Evolutionary conservation across 768 basidiomycete genomes (phyloP), one percentile per base, ranked within the genome.

Genomic region (Collybiopsis luxurians): DNA sequence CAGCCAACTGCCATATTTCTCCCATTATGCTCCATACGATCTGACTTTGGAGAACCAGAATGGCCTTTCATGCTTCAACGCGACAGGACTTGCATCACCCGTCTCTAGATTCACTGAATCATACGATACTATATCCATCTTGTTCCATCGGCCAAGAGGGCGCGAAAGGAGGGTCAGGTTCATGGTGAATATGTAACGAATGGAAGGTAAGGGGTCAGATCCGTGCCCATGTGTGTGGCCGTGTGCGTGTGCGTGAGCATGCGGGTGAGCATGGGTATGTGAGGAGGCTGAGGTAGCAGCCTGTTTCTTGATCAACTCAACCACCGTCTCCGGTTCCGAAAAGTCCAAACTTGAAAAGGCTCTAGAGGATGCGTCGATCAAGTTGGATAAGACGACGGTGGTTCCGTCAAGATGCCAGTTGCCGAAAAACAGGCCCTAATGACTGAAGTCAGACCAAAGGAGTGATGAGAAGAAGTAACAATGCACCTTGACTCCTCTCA

Each of bases 31-130:
- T 34, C 31, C 31, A 34, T 86, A 92, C 40, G 88, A 92, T 66
- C 80, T 79, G 62, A 94, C 91, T 71, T 90, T 94, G 40, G 92
- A 95, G 72, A 97, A 97, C 86, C 90, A 95, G 69, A 92, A 96
- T n/a, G 92, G 84, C 54, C 90, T 79, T 67, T 94, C 92, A 61
- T 94, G 85, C 66, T 90, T 92, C 62, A 95, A 71, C 10, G 83
- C 75, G 27, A 96, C 73, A 17, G 87, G 84, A 10, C 80, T 67
- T 12, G 79, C 74, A 66, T 94, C 92, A 2, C 90, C 92, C 17
- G 80, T 88, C 57, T 81, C 83, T n/a, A 90, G 63, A 56, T 89
- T 82, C 4, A 95, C 82, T 0, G 89, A 89, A 53, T 87, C 80
- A 68, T 96, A 96, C 11, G 78, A 76, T 44, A 75, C 66, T 21